Conservation (phyloP, 768 basidiomycete species). For the Kwoniella mangroviensis region DNA sequence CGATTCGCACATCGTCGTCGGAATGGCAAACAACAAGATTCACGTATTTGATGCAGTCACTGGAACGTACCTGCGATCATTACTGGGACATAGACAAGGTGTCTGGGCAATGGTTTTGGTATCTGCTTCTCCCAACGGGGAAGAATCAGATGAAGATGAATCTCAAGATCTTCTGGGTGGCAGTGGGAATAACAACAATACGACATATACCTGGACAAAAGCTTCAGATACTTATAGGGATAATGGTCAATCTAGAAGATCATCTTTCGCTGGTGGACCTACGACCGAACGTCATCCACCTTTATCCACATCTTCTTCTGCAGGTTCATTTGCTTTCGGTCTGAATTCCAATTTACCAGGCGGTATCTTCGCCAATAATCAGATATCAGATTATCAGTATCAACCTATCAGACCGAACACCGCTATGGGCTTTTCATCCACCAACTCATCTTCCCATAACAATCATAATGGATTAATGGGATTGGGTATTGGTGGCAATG, state of each 20-base stretch:
- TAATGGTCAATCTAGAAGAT: conserved; percentile 35
- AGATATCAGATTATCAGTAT: background rate
- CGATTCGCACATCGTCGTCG: conserved; percentile 80
- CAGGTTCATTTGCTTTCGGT: background rate
- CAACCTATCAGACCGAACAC: conserved; percentile 22
- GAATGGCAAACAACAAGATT: conserved; percentile 81
- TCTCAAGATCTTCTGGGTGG: conserved; percentile 60
- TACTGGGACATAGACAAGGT: conserved; percentile 83
- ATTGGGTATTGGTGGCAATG: conserved; percentile 4
- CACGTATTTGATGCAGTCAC: conserved; percentile 81
- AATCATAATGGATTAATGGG: background rate
- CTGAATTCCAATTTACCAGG: conserved; percentile 7
- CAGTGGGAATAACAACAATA: background rate
- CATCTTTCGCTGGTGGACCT: conserved; percentile 29
- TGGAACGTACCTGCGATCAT: conserved; percentile 74
- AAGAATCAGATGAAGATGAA: conserved; percentile 5
- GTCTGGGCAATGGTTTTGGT: conserved; percentile 90
- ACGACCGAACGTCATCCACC: conserved; percentile 20
- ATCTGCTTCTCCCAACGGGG: conserved; percentile 56
- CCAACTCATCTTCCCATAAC: background rate
- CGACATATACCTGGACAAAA: conserved; percentile 2
- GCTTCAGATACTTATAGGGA: conserved; percentile 32
- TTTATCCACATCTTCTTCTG: background rate
- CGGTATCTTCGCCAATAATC: conserved; percentile 10
- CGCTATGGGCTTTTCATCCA: conserved; percentile 34